Evolutionary conservation across 1,284 basidiomycete species (phyloP), one percentile per base, ranked within the genome.

Genomic region (Spongiforma sp.): DNA sequence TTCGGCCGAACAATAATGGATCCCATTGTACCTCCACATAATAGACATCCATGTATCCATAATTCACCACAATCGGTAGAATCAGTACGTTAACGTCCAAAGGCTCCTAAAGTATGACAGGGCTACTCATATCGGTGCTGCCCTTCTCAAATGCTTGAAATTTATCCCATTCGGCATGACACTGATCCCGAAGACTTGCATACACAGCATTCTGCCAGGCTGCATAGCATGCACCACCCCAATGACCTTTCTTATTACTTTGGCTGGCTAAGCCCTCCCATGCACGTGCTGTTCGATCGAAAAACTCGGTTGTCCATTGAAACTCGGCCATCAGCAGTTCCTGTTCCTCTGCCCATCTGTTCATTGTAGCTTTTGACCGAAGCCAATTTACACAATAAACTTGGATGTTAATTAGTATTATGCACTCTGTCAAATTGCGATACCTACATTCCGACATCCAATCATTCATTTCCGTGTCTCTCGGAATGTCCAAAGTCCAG

Each of bases 371-470:
- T 14, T 61, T 61, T 1, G 39, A 54, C 2, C 9, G 19, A 9
- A 61, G 17, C 60, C 60, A 61, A 36, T 60, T 17, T 1, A 61
- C 39, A 6, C 9, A 10, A 32, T 61, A 61, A 14, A 61, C 60
- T 61, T 4, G 1, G 2, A 10, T 24, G 8, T 17, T 3, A 9
- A 4, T 36, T 15, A 9, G 43, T 46, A 10, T 14, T 5, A 46
- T 46, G 10, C 9, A 21, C 11, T 2, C n/a, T n/a, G n/a, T n/a
- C n/a, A n/a, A n/a, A n/a, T n/a, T n/a, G n/a, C n/a, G n/a, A n/a
- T n/a, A n/a, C n/a, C n/a, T n/a, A n/a, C n/a, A n/a, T n/a, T n/a
- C n/a, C n/a, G n/a, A n/a, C n/a, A n/a, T n/a, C n/a, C n/a, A n/a
- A n/a, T n/a, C n/a, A n/a, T n/a, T n/a, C n/a, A n/a, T n/a, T n/a